Base-by-base conservation (phyloP, 495 filamentous ascomycete genomes). In the Sporormia fimetaria region DNA sequence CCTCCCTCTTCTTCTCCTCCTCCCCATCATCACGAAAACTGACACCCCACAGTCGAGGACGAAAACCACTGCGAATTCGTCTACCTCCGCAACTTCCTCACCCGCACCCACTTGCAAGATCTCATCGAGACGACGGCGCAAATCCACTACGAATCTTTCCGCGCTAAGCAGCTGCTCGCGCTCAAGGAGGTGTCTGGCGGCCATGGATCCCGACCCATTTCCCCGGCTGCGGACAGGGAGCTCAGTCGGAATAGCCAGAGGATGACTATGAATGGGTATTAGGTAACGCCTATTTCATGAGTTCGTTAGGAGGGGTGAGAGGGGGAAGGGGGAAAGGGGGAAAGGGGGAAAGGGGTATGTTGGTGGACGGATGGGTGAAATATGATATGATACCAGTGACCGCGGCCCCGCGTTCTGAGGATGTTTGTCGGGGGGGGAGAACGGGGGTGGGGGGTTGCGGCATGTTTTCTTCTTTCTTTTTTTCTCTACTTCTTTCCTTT, bases 91-190 rank as follows among this genome's bases (percentile, higher is more conserved):
- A 87, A 99, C 72, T 99, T 99, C 75, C 73, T 99, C 44, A 94
- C 84, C 57, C 80, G 88, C 60, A 87, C 90, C 31, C 90, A 99
- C 65, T 71, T 93, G 39, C 83, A 99, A 70, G 90, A 99, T 55
- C 76, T 99, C 41, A 95, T 99, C 63, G 90, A 94, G 63, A 99
- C 90, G 9, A 99, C 90, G n/a, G 94, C 87, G 51, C 90, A 96
- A 69, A 99, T 96, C 65, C 90, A 99, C 70, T 99, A 99, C 69
- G 90, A 99, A 72, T 92, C 84, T 35, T 99, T 96, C 87, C 88
- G 90, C 65, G 88, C 90, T 51, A 99, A 96, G 75, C 92, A 99
- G 66, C 71, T 99, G 55, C 65, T 99, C 52, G 90, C 90, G 34
- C 73, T 99, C 54, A 96, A 95, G 75, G 90, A 99, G 71, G 90